Conservation (phyloP, 768 basidiomycete genomes). For the Lactarius vividus region DNA sequence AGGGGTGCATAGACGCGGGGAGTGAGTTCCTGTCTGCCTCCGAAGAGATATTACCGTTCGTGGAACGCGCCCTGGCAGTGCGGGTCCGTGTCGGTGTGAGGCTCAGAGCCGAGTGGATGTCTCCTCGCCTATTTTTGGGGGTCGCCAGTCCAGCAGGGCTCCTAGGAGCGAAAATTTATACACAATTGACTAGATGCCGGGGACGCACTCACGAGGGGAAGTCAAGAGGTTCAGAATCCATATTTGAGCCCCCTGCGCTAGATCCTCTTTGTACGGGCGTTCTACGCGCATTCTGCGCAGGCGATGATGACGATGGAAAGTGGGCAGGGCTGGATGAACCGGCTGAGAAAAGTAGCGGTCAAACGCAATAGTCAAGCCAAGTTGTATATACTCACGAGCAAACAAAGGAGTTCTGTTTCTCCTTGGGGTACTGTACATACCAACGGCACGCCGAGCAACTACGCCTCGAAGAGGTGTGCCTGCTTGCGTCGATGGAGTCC, state of each 20-base stretch:
- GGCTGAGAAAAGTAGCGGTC: conserved; percentile 3
- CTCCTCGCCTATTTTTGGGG: conserved; percentile 76
- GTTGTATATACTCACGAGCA: conserved; percentile 18
- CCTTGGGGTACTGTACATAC: conserved; percentile 24
- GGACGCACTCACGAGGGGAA: conserved; percentile 57
- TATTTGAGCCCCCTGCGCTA: conserved; percentile 30
- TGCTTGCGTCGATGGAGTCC: conserved; percentile 25
- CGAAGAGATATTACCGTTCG: conserved; percentile 50
- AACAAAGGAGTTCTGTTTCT: conserved; percentile 28
- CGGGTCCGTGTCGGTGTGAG: conserved; percentile 48
- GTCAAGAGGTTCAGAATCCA: conserved; percentile 59
- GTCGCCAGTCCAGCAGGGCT: conserved; percentile 54
- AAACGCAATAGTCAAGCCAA: not conserved
- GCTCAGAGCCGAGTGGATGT: conserved; percentile 82
- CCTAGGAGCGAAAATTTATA: conserved; percentile 34
- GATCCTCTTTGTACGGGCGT: conserved; percentile 9
- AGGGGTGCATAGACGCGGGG: conserved; percentile 50
- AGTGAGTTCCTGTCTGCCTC: conserved; percentile 58
- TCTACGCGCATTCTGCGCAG: conserved; percentile 30
- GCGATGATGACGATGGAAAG: conserved; percentile 34
- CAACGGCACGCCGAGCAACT: conserved; percentile 26
- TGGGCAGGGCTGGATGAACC: conserved; percentile 33
- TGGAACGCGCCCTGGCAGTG: conserved; percentile 39
- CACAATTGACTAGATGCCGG: not conserved
- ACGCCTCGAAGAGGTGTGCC: conserved; percentile 22